A percentile compares a stretch with the other conserved stretches of the same genome.
Evolutionary conservation across 1,284 basidiomycete species (phyloP).

Genomic region (Vanrija pseudolonga): DNA sequence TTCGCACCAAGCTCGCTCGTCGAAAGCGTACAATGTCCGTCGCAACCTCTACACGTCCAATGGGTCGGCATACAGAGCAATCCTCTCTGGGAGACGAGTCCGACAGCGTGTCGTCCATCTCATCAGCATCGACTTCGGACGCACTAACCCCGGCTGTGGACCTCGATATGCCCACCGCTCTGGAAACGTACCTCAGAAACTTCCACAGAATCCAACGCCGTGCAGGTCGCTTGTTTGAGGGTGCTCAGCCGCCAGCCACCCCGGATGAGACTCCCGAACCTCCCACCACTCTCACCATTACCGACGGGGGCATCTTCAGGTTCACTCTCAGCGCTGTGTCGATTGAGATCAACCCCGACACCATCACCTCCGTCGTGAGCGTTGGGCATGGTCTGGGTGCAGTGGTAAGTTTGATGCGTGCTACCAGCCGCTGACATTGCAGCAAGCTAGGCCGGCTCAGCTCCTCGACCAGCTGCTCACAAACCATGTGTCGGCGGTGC

Average conservation of each 20-base stretch:
- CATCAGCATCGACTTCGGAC: constrained; percentile 1
- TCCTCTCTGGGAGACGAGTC: constrained; percentile 25
- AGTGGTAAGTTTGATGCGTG: neutral
- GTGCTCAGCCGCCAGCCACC: neutral
- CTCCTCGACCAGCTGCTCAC: constrained; percentile 13
- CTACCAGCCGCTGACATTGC: neutral
- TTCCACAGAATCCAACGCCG: constrained; percentile 12
- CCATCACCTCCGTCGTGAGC: neutral
- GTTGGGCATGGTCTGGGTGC: constrained; percentile 1
- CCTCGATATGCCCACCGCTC: constrained; percentile 4
- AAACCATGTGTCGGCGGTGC: constrained; percentile 5
- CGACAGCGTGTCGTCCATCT: constrained; percentile 14
- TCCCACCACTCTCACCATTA: constrained; percentile 6
- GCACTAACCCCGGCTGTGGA: neutral
- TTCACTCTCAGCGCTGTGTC: constrained; percentile 7
- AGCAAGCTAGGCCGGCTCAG: neutral
- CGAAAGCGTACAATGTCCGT: constrained; percentile 1
- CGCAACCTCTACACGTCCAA: neutral
- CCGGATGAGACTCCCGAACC: neutral
- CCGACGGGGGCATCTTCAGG: constrained; percentile 8
- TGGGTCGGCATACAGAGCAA: neutral
- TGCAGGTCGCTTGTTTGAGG: constrained; percentile 2
- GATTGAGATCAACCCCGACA: constrained; percentile 12
- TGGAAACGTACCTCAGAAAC: constrained; percentile 8
- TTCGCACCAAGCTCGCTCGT: neutral